These are phyloP conservation scores for Aspergillus novoparasiticus DNA, from an alignment of 2,329 filamentous ascomycete species.

Conservation along the genomic window DNA sequence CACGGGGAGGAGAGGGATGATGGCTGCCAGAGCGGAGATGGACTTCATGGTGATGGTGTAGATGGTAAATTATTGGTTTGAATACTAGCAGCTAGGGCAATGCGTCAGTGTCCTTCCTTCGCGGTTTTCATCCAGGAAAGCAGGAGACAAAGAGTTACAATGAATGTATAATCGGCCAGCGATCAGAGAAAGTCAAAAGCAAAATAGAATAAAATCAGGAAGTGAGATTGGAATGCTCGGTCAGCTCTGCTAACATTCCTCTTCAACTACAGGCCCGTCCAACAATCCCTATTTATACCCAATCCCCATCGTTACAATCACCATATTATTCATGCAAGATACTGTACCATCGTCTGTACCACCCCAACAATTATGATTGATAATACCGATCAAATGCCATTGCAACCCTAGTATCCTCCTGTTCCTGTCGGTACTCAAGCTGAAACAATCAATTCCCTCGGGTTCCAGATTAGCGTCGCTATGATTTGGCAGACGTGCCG, in stretches of 20 bases:
- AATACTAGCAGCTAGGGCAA: background rate
- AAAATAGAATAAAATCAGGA: background rate
- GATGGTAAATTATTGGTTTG: background rate
- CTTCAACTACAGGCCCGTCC: background rate
- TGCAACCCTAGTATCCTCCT: background rate
- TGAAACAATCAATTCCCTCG: background rate
- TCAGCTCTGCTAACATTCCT: background rate
- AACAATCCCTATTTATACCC: background rate
- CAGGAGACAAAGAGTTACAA: background rate
- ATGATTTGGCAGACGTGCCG: background rate
- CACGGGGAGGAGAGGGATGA: slow-evolving; percentile 13
- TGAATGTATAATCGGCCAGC: background rate
- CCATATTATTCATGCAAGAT: background rate
- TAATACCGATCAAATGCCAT: background rate
- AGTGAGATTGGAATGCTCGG: background rate
- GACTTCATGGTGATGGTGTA: slow-evolving; percentile 16
- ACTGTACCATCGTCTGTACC: background rate
- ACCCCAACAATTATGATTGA: background rate
- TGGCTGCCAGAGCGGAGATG: slow-evolving; percentile 10
- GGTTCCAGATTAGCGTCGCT: background rate
- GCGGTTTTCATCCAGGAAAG: background rate
- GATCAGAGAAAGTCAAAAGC: background rate
- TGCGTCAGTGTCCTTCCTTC: background rate
- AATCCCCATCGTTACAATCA: background rate
- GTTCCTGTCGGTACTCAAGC: background rate